Percentiles rank a stretch among this genome's conserved stretches.
Conservation (phyloP, 345 rosid species). For the Viola odorata region DNA sequence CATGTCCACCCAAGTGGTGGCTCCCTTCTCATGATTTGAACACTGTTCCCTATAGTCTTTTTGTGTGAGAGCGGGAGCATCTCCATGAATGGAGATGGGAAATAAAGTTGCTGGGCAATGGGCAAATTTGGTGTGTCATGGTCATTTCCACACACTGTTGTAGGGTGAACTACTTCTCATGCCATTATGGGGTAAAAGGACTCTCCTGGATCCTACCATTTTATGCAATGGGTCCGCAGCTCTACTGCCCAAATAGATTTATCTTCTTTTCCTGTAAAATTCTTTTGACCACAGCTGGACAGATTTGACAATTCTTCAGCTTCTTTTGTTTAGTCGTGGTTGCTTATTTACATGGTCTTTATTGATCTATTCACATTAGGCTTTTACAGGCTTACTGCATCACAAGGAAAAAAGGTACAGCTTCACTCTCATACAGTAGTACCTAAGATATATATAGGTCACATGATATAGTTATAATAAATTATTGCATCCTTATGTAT, state of each 20-base stretch:
- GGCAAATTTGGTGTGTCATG: constrained; percentile 6
- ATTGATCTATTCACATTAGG: constrained; percentile 1
- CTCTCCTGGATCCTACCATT: constrained; percentile 28
- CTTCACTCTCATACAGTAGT: not conserved
- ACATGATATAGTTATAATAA: not conserved
- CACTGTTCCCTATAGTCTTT: constrained; percentile 12
- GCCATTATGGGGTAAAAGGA: constrained; percentile 15
- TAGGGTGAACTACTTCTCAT: not conserved
- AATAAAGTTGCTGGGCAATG: constrained; percentile 5
- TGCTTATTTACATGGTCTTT: constrained; percentile 3
- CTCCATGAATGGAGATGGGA: constrained; percentile 4
- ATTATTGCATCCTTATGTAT: not conserved
- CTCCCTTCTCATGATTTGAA: constrained; percentile 33
- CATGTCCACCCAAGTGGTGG: constrained; percentile 28
- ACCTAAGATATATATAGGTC: not conserved
- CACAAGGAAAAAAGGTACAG: not conserved
- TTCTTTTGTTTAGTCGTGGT: not conserved
- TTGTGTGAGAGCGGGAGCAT: constrained; percentile 18
- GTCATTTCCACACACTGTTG: constrained; percentile 4
- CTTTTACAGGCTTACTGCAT: not conserved
- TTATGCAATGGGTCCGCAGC: not conserved
- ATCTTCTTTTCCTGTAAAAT: constrained; percentile 12
- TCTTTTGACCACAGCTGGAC: constrained; percentile 24
- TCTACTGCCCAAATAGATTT: constrained; percentile 3
- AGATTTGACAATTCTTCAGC: constrained; percentile 8